These are phyloP conservation scores for Dacryopinax primogenitus DNA, from an alignment of 768 basidiomycete species.

Conservation along the genomic window DNA sequence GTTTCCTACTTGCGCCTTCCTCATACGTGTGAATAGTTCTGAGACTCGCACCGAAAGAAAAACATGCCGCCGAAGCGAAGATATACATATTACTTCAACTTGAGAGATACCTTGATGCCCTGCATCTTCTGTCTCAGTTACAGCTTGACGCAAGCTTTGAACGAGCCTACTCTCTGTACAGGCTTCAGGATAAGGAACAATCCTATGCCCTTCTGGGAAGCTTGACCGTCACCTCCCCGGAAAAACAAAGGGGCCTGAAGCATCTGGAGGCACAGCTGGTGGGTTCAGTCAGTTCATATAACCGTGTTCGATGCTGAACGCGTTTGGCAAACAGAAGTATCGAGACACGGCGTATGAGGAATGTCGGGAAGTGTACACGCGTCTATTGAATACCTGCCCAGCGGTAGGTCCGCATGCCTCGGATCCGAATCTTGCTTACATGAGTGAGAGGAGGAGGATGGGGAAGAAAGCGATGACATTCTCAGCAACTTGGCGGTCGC, in stretches of 20 bases:
- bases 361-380: slow-evolving; percentile 66
- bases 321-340: slow-evolving; percentile 45
- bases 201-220: slow-evolving; percentile 41
- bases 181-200: slow-evolving; percentile 63
- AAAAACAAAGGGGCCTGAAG: slow-evolving; percentile 46
- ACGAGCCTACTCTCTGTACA: slow-evolving; percentile 70
- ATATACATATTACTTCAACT: slow-evolving; percentile 79
- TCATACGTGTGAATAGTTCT: slow-evolving; percentile 38
- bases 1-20: slow-evolving; percentile 15
- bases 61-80: slow-evolving; percentile 69
- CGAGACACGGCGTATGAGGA: slow-evolving; percentile 60
- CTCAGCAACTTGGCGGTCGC: slow-evolving; percentile 73
- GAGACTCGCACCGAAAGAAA: slow-evolving; percentile 47
- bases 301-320: not conserved
- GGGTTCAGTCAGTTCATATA: slow-evolving; percentile 25
- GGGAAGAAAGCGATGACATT: slow-evolving; percentile 80
- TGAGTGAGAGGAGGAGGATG: slow-evolving; percentile 49
- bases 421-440: not conserved
- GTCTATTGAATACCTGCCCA: slow-evolving; percentile 64
- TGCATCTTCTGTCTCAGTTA: slow-evolving; percentile 33
- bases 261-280: slow-evolving; percentile 87
- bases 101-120: slow-evolving; percentile 62
- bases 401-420: slow-evolving; percentile 40
- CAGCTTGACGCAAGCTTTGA: slow-evolving; percentile 40
- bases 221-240: slow-evolving; percentile 22